Percentiles rank a stretch among this genome's conserved stretches.
Evolutionary conservation across 148 eudicot species (phyloP).

Genomic region (Nyssa sinensis): DNA sequence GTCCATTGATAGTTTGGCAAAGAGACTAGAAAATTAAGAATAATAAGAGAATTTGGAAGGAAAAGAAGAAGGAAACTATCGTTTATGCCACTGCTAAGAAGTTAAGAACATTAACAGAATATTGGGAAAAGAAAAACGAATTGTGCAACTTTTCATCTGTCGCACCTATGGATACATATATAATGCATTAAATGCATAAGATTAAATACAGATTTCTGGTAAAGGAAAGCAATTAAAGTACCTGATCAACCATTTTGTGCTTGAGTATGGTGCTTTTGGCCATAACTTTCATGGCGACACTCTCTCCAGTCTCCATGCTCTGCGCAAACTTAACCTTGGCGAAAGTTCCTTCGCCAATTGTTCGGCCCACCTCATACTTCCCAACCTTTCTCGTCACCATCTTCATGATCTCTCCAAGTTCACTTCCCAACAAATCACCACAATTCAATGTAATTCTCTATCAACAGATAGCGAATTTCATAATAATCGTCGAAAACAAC

Average conservation of each 20-base stretch:
- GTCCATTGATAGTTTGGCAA: background rate
- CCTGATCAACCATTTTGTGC: slow-evolving; percentile 95
- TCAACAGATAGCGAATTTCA: background rate
- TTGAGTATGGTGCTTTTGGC: slow-evolving; percentile 77
- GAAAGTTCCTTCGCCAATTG: slow-evolving; percentile 83
- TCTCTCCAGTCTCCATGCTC: slow-evolving; percentile 66
- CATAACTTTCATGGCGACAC: slow-evolving; percentile 80
- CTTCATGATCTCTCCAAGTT: slow-evolving; percentile 17
- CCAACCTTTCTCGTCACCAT: slow-evolving; percentile 55
- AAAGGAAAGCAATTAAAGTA: slow-evolving; percentile 7
- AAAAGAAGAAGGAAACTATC: too few species aligned
- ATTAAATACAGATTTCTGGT: background rate
- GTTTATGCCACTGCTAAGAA: background rate
- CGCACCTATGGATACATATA: background rate
- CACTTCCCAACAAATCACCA: slow-evolving; percentile 13
- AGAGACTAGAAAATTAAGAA: too few species aligned
- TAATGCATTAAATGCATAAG: too few species aligned
- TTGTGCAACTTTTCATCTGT: background rate
- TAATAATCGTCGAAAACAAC: background rate
- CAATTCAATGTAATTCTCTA: slow-evolving; percentile 6
- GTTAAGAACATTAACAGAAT: background rate
- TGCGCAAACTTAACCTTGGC: slow-evolving; percentile 83
- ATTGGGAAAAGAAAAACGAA: background rate
- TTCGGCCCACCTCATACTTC: slow-evolving; percentile 80
- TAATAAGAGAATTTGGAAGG: too few species aligned